Percentiles rank a stretch among this genome's conserved stretches.
Conservation (phyloP, 192 early-diverging fungal genomes). For the Coemansia sp. region DNA sequence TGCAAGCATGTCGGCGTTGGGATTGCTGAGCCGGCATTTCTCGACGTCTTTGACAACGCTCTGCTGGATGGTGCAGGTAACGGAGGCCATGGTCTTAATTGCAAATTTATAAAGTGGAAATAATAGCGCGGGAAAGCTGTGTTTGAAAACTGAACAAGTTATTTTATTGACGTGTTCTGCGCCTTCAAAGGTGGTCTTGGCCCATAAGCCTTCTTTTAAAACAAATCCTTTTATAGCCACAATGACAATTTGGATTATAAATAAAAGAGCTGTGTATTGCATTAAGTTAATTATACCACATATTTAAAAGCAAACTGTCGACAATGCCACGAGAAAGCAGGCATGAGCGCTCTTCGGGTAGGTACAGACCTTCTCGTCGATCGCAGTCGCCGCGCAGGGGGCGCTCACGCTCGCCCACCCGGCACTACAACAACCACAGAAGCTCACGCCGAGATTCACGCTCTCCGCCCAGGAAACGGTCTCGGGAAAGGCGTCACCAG, state of each 20-base stretch:
- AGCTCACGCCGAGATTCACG: constrained; percentile 5
- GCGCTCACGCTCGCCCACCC: constrained; percentile 34
- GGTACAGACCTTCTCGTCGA: constrained; percentile 7
- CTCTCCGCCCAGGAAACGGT: constrained; percentile 12
- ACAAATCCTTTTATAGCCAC: neutral
- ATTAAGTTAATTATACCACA: neutral
- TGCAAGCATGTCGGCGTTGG: constrained; percentile 14
- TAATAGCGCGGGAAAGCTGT: neutral
- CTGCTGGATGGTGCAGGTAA: constrained; percentile 25
- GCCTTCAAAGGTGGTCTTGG: neutral
- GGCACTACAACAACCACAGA: constrained; percentile 15
- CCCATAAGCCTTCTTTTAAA: neutral
- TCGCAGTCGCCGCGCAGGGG: constrained; percentile 21
- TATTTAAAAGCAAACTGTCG: neutral
- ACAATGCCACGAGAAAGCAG: constrained; percentile 31
- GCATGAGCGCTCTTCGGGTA: constrained; percentile 23
- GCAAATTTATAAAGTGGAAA: neutral
- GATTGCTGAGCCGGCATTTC: constrained; percentile 25
- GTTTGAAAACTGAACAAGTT: too few species aligned
- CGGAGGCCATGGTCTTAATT: constrained; percentile 12
- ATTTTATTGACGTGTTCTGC: too few species aligned
- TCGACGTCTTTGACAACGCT: constrained; percentile 24
- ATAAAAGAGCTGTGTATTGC: neutral
- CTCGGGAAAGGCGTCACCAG: constrained; percentile 22
- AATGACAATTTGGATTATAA: neutral